Percentiles rank a stretch among this genome's conserved stretches.
These are phyloP conservation scores for Aurifilum marmelostoma DNA, from an alignment of 2,329 filamentous ascomycete species.

Conservation along the genomic window DNA sequence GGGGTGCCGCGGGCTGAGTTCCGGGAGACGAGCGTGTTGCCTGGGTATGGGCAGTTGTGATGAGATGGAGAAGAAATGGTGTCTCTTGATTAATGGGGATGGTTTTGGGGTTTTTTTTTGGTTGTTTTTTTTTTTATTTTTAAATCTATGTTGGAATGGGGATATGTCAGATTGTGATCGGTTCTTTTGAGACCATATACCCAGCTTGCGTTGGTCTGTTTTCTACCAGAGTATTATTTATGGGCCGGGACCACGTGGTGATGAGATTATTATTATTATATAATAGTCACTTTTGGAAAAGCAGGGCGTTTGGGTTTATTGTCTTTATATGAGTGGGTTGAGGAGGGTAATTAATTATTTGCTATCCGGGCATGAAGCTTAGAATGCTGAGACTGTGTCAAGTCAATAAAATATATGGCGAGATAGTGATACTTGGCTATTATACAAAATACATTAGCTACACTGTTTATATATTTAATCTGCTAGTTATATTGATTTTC, in stretches of 20 bases:
- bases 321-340: background rate
- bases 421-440: background rate
- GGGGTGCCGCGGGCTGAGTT: slow-evolving; percentile 37
- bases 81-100: background rate
- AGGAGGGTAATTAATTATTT: background rate
- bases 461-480: background rate
- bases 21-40: slow-evolving; percentile 34
- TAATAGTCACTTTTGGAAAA: background rate
- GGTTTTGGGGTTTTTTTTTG: background rate
- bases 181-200: background rate
- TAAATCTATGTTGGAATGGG: no score
- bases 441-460: background rate
- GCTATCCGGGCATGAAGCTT: background rate
- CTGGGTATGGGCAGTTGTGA: slow-evolving; percentile 34
- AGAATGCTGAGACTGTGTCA: background rate
- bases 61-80: background rate
- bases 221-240: background rate
- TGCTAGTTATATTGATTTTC: no score
- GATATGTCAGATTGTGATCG: background rate
- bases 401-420: background rate
- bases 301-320: background rate
- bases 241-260: background rate
- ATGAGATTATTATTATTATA: background rate
- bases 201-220: background rate
- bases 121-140: no score